Conservation (phyloP, 495 filamentous ascomycete genomes). For the Annulohypoxylon nitens region DNA sequence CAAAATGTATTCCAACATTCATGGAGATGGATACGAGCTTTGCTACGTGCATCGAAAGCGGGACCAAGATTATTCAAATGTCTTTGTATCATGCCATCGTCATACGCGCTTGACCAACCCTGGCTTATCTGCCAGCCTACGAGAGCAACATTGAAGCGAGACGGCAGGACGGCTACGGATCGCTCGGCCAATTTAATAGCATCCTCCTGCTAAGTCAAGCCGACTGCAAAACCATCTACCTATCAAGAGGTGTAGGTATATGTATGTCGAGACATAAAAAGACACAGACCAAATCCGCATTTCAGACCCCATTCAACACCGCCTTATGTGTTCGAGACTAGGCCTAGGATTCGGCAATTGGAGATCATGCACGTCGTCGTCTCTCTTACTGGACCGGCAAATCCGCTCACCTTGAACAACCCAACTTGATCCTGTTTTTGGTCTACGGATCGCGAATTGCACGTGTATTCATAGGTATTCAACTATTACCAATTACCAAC, state of each 20-base stretch:
- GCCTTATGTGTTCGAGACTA: conserved; percentile 20
- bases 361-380: conserved; percentile 6
- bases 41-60: conserved; percentile 5
- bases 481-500: not conserved
- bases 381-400: conserved; percentile 26
- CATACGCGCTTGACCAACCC: conserved; percentile 23
- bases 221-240: not conserved
- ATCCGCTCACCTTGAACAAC: conserved; percentile 15
- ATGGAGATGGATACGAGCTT: conserved; percentile 12
- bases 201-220: not conserved
- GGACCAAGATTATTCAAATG: conserved; percentile 14
- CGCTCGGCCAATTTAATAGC: conserved; percentile 17
- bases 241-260: not conserved
- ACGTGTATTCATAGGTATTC: not conserved
- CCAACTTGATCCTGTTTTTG: not conserved
- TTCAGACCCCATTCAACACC: conserved; percentile 1
- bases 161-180: not conserved
- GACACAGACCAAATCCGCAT: too few species aligned
- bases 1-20: not conserved
- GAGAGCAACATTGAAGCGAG: not conserved
- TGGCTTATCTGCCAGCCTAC: conserved; percentile 24
- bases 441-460: not conserved
- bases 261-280: not conserved
- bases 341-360: conserved; percentile 31
- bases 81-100: conserved; percentile 38